phyloP scores from a whole-genome alignment of 2,329 filamentous ascomycete species.

The Gaeumannomyces sp. region DNA sequence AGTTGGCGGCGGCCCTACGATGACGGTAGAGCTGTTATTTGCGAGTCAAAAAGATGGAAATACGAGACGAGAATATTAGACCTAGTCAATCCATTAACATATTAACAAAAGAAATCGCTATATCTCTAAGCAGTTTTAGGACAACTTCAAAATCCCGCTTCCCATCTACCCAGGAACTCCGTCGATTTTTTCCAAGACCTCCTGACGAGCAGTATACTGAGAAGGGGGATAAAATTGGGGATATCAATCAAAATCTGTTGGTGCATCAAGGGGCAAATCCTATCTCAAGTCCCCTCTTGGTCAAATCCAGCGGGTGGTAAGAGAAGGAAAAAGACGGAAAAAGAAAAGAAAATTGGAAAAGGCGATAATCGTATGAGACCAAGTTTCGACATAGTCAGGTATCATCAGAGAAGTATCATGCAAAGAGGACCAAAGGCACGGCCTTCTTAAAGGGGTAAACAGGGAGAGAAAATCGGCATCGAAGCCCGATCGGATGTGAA shows the following conservation, averaged over 20 bases:
- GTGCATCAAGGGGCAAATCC: no score
- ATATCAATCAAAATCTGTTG: no score
- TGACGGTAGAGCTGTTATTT: no score
- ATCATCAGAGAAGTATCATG: neutral
- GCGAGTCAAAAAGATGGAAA: no score
- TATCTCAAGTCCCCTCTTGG: no score
- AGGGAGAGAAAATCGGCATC: neutral
- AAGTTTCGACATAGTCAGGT: neutral
- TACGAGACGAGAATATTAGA: no score
- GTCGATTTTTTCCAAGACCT: neutral
- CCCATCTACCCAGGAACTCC: neutral
- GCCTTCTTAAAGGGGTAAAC: neutral
- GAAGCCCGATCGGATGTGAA: neutral
- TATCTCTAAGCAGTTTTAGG: neutral
- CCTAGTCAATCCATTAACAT: neutral
- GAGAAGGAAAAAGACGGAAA: neutral
- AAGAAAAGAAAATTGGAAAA: neutral
- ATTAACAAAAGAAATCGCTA: constrained; percentile 2
- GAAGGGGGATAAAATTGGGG: neutral
- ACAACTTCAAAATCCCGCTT: neutral
- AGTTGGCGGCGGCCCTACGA: no score
- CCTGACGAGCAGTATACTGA: neutral
- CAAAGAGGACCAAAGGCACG: neutral
- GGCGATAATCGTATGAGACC: no score
- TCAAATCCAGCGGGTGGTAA: neutral